phyloP scores from a whole-genome alignment of 805 yeast genomes.

The Candida koratica region DNA sequence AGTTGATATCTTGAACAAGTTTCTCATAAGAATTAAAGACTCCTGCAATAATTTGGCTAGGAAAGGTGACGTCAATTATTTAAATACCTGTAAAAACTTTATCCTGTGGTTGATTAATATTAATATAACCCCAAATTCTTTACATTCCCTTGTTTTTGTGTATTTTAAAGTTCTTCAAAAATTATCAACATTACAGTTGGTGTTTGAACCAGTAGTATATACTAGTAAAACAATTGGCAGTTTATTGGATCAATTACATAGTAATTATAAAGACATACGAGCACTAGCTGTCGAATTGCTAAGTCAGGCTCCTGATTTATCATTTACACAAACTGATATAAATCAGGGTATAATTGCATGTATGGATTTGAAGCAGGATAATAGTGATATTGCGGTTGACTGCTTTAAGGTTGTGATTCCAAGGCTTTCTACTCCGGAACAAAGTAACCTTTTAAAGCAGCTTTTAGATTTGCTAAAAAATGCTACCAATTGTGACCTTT shows the following conservation, averaged over 20 bases:
- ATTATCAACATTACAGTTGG: conserved; percentile 14
- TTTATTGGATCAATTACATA: conserved; percentile 58
- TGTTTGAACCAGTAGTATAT: conserved; percentile 1
- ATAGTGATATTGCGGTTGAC: conserved; percentile 77
- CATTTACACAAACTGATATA: conserved; percentile 2
- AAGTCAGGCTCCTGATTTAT: conserved; percentile 34
- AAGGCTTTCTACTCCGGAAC: background rate
- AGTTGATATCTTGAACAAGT: conserved; percentile 55
- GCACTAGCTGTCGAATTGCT: conserved; percentile 45
- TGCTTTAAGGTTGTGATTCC: conserved; percentile 39
- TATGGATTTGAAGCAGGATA: conserved; percentile 49
- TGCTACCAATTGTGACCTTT: conserved; percentile 4
- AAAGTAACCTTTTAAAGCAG: background rate
- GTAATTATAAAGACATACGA: conserved; percentile 78
- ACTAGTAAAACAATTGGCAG: conserved; percentile 37
- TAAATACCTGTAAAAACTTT: conserved; percentile 21
- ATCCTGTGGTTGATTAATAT: conserved; percentile 23
- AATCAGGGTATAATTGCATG: conserved; percentile 19
- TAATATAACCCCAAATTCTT: conserved; percentile 42
- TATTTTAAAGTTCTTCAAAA: conserved; percentile 15
- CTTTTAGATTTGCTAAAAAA: background rate
- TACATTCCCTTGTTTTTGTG: conserved; percentile 35
- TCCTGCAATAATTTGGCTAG: conserved; percentile 51
- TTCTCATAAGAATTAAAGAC: conserved; percentile 63
- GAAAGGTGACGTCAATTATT: conserved; percentile 20